Evolutionary conservation across 108 stramenopile species (phyloP), one percentile per base, ranked within the genome.

Genomic region (Fistulifera pelliculosa): DNA sequence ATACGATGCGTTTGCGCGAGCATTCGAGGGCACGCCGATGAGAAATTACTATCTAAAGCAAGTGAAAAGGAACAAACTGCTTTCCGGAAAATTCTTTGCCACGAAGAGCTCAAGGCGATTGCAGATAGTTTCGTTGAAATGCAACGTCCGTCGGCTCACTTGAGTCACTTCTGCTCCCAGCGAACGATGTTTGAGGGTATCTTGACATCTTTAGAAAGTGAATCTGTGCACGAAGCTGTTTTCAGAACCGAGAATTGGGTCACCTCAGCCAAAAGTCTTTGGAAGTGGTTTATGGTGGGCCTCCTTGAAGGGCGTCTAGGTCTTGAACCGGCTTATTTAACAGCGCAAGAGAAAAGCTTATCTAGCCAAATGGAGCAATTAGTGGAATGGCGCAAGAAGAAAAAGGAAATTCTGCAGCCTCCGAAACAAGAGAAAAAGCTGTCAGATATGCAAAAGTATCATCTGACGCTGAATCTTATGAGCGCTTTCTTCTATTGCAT

Each of bases 401-500:
- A 52, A 22, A 1, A 42, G 24, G 38, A 57, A 10, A 19, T 57
- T 11, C 41, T 21, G 15, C 15, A 25, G 16, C 40, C 56, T 24
- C 26, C 24, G 1, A 40, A 28, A 27, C 38, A 42, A 11, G 27
- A 19, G n/a, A 19, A 11, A 18, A 28, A 27, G 25, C 40, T 49
- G 38, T 52, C 19, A 27, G 38, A 1, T 16, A 27, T 59, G 18
- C 38, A 61, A 25, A 45, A 23, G 18, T 61, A 70, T 11, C 19
- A 56, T 25, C 31, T 87, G 41, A 40, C 68, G 47, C 52, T 95
- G 61, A 85, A 81, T 44, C 69, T 95, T 24, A 61, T 78, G 13
- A 74, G 81, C 0, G 80, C 73, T 18, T 89, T 95, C 55, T 63
- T 93, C 26, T 95, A 91, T 70, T 85, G 86, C 74, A 83, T 79